These are phyloP conservation scores for Fraxinus anomala DNA, from an alignment of 257 asterid species.

Conservation along the genomic window DNA sequence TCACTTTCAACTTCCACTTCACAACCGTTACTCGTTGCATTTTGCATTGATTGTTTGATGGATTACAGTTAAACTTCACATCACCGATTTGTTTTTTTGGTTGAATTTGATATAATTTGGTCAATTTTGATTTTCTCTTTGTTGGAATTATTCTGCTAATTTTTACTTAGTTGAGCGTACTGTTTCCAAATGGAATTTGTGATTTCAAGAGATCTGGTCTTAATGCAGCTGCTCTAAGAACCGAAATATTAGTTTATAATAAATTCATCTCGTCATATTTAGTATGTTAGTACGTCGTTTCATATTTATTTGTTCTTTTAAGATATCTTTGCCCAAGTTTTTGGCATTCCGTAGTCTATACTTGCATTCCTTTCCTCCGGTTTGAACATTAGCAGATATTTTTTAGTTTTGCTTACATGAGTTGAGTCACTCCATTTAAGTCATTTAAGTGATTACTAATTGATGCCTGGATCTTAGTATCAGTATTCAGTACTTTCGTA, in stretches of 20 bases:
- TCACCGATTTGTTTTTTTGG: background rate
- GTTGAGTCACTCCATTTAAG: background rate
- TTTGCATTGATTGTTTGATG: background rate
- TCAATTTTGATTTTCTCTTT: background rate
- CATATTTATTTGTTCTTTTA: background rate
- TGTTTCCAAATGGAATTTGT: background rate
- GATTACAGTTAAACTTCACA: background rate
- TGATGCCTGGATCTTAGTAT: background rate
- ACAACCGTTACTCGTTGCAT: background rate
- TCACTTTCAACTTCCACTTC: background rate
- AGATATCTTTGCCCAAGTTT: background rate
- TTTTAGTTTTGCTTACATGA: background rate
- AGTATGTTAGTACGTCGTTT: background rate
- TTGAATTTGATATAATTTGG: background rate
- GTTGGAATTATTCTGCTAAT: background rate
- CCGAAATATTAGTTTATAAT: background rate
- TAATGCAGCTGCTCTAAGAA: background rate
- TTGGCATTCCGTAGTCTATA: background rate
- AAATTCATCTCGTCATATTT: background rate
- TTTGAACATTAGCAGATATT: background rate
- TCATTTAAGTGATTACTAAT: background rate
- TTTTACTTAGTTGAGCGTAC: background rate
- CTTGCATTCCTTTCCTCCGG: background rate
- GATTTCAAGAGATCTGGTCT: slow-evolving; percentile 1
- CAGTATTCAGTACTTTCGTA: background rate